phyloP scores from a whole-genome alignment of 1,284 basidiomycete genomes.

The Irpex lacteus region DNA sequence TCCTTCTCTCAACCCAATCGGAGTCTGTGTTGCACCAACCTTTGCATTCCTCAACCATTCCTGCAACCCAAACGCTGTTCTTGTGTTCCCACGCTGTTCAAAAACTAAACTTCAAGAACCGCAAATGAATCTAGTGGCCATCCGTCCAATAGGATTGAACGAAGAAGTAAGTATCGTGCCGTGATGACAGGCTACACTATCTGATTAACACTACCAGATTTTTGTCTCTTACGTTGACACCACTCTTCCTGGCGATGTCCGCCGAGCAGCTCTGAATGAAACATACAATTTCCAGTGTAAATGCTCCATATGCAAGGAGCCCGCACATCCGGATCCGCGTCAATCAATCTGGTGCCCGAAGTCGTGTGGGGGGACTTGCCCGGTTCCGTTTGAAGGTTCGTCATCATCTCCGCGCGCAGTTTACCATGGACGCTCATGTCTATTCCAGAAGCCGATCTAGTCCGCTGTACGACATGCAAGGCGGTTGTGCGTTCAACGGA shows the following conservation, averaged over 20 bases:
- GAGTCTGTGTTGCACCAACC: constrained; percentile 75
- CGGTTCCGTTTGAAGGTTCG: constrained; percentile 55
- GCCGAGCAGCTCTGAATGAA: constrained; percentile 60
- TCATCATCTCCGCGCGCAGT: not conserved
- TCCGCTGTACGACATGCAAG: constrained; percentile 62
- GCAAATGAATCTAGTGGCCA: constrained; percentile 68
- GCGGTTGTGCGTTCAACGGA: constrained; percentile 47
- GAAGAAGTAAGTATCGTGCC: constrained; percentile 58
- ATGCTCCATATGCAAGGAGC: constrained; percentile 57
- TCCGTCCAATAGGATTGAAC: constrained; percentile 57
- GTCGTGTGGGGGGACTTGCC: constrained; percentile 59
- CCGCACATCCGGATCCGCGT: constrained; percentile 55
- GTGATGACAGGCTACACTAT: not conserved
- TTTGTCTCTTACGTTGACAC: constrained; percentile 75
- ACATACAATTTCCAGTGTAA: constrained; percentile 82
- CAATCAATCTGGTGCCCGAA: constrained; percentile 67
- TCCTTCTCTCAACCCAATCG: constrained; percentile 74
- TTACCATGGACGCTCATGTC: constrained; percentile 6
- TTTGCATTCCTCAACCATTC: constrained; percentile 89
- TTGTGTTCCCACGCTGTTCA: constrained; percentile 76
- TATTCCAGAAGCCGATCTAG: constrained; percentile 39
- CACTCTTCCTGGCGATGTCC: constrained; percentile 56
- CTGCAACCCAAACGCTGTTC: constrained; percentile 85
- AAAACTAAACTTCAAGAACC: constrained; percentile 45
- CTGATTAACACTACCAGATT: constrained; percentile 7